Evolutionary conservation across 345 rosid genomes (phyloP).

Genomic region (Turnera subulata): DNA sequence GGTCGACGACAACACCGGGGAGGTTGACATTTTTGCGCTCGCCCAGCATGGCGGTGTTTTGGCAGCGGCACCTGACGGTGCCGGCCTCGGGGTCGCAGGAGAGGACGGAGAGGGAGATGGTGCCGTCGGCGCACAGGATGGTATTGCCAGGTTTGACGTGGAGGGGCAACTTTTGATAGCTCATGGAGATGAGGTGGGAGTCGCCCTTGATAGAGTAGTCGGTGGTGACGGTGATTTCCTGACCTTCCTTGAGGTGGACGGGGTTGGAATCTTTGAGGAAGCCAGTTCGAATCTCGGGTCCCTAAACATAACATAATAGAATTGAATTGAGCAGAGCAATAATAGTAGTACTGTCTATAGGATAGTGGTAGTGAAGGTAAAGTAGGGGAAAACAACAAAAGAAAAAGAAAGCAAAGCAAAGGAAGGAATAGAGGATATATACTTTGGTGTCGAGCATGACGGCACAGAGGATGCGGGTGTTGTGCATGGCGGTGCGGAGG

Average conservation of each 20-base stretch:
- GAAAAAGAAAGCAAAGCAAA: not conserved
- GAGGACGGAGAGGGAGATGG: conserved; percentile 64
- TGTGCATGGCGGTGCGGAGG: conserved; percentile 42
- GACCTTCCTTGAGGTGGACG: conserved; percentile 31
- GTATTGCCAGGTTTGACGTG: conserved; percentile 73
- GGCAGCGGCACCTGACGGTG: conserved; percentile 83
- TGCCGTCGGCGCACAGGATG: conserved; percentile 84
- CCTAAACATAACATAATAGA: not conserved
- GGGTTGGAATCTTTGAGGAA: conserved; percentile 28
- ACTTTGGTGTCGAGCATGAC: conserved; percentile 38
- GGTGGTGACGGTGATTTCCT: conserved; percentile 50
- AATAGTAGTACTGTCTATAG: not conserved
- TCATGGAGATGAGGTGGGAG: conserved; percentile 70
- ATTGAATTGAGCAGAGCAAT: not conserved
- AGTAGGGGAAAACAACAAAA: not conserved
- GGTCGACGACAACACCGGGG: conserved; percentile 90
- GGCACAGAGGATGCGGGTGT: conserved; percentile 25
- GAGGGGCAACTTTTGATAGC: conserved; percentile 77
- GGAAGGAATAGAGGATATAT: not conserved
- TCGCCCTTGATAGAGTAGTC: conserved; percentile 72
- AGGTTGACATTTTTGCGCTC: conserved; percentile 93
- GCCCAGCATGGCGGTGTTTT: conserved; percentile 77
- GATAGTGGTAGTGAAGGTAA: not conserved
- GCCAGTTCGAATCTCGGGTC: conserved; percentile 35
- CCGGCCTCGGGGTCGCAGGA: conserved; percentile 66